Evolutionary conservation across 2,329 filamentous ascomycete species (phyloP).

Genomic region (Hirsutella rhossiliensis): DNA sequence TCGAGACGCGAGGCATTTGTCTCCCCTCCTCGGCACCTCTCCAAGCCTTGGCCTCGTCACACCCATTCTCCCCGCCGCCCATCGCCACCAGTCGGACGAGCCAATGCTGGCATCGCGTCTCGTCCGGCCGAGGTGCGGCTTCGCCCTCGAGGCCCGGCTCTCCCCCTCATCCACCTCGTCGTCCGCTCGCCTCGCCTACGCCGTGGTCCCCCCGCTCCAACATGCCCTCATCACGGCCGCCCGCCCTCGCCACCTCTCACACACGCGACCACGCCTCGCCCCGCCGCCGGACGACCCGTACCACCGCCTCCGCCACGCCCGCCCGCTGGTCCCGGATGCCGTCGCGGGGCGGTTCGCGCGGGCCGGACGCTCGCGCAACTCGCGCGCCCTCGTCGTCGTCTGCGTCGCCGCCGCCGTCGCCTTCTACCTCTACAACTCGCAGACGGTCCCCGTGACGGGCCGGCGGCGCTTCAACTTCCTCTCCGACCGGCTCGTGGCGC

Average conservation of each 20-base stretch:
- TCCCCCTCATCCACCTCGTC: no score
- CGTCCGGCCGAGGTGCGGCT: not conserved
- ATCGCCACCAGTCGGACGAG: no score
- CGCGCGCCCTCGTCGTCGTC: constrained; percentile 24
- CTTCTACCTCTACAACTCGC: constrained; percentile 58
- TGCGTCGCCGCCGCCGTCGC: constrained; percentile 30
- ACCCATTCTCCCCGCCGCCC: constrained; percentile 13
- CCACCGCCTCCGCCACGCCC: constrained; percentile 9
- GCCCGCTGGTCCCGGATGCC: constrained; percentile 18
- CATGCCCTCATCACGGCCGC: not conserved
- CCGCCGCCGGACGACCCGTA: not conserved
- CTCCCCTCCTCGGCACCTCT: not conserved
- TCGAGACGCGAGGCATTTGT: no score
- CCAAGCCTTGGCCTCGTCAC: not conserved
- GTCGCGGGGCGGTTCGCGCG: constrained; percentile 13
- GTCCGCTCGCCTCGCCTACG: not conserved
- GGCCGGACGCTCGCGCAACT: constrained; percentile 16
- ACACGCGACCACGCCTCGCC: constrained; percentile 6
- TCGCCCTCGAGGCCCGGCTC: not conserved
- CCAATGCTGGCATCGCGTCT: not conserved
- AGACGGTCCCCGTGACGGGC: constrained; percentile 61
- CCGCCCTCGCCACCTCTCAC: constrained; percentile 11
- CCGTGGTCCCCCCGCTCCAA: not conserved
- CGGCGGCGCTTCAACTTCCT: constrained; percentile 59
- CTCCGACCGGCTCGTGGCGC: constrained; percentile 44